Conservation (phyloP, 495 filamentous ascomycete species). For the Aspergillus panamensis region DNA sequence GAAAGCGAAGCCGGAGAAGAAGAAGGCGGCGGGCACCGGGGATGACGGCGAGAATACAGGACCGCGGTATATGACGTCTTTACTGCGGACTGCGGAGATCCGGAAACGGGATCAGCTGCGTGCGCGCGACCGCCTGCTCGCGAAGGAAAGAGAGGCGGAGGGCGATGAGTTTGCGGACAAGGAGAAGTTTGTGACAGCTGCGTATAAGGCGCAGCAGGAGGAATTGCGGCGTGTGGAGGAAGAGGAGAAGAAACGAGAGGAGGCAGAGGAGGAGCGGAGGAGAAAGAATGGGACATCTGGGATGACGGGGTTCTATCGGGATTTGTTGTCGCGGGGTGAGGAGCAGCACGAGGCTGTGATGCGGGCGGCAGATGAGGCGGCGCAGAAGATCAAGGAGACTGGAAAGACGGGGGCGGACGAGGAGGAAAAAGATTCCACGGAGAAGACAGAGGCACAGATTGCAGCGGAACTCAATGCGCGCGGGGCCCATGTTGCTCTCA, state of each 20-base stretch:
- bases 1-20: conserved; percentile 39
- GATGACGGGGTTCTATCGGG: conserved; percentile 83
- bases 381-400: conserved; percentile 47
- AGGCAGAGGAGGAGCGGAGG: conserved; percentile 59
- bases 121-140: conserved; percentile 81
- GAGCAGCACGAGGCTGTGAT: conserved; percentile 64
- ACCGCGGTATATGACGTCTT: conserved; percentile 79
- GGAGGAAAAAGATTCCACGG: conserved; percentile 22
- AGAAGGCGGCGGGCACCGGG: conserved; percentile 10
- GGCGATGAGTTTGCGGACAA: conserved; percentile 93
- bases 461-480: conserved; percentile 68
- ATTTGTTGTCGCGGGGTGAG: conserved; percentile 75
- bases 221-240: conserved; percentile 74
- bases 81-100: conserved; percentile 76
- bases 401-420: conserved; percentile 22
- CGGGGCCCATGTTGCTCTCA: conserved; percentile 69
- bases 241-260: conserved; percentile 71
- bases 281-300: conserved; percentile 63
- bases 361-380: conserved; percentile 65
- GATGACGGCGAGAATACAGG: conserved; percentile 17
- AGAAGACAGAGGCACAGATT: conserved; percentile 67
- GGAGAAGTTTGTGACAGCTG: conserved; percentile 94
- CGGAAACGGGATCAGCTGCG: conserved; percentile 86
- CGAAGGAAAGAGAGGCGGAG: conserved; percentile 85
- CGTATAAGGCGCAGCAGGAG: conserved; percentile 90